Conservation (phyloP, 179 eudicot genomes). For the Kewa caespitosa region DNA sequence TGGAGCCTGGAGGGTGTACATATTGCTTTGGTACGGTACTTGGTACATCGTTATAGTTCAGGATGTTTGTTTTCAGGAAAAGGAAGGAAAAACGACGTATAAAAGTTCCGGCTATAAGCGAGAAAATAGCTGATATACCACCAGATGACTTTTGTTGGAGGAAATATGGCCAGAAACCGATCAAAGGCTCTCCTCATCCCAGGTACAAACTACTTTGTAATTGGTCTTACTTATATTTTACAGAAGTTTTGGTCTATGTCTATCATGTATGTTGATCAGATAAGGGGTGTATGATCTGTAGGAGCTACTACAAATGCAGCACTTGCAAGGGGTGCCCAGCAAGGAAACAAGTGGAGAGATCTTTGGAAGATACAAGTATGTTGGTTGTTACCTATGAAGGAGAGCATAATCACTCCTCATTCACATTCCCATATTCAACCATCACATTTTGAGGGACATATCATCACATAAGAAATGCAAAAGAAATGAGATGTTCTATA, state of each 20-base stretch:
- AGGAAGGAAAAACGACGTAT: slow-evolving; percentile 28
- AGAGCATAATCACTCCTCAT: slow-evolving; percentile 36
- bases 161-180: slow-evolving; percentile 41
- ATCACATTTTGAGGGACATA: slow-evolving; percentile 26
- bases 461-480: too few relatives aligned
- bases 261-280: background rate
- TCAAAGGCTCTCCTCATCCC: slow-evolving; percentile 46
- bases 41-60: background rate
- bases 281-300: background rate
- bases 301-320: slow-evolving; percentile 48
- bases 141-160: slow-evolving; percentile 41
- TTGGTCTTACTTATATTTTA: background rate
- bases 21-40: background rate
- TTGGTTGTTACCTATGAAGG: slow-evolving; percentile 46
- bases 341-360: slow-evolving; percentile 45
- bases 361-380: slow-evolving; percentile 42
- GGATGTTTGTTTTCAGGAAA: slow-evolving; percentile 18
- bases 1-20: background rate
- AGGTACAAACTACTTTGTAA: slow-evolving; percentile 24
- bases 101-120: slow-evolving; percentile 38
- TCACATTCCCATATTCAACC: slow-evolving; percentile 28
- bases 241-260: background rate
- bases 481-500: too few relatives aligned
- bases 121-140: slow-evolving; percentile 42
- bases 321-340: slow-evolving; percentile 45